A percentile compares a stretch with the other conserved stretches of the same genome.
phyloP scores from a whole-genome alignment of 768 basidiomycete genomes.

The Trametes cinnabarina region DNA sequence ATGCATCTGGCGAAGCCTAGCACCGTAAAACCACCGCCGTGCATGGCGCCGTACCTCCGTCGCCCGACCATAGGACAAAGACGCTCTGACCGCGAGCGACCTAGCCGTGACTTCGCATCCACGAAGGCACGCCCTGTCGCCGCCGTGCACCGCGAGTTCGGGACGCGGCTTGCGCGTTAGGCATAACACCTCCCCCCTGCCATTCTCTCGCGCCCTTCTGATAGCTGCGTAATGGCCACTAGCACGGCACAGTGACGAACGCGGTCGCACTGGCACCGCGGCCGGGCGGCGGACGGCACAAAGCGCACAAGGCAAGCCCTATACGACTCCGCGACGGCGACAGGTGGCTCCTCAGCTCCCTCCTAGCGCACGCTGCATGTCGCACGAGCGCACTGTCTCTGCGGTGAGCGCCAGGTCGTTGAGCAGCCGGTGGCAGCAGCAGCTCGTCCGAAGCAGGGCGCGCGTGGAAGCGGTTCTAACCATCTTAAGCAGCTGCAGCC shows the following conservation, averaged over 20 bases:
- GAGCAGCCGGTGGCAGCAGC: not conserved
- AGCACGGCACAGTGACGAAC: too few relatives aligned
- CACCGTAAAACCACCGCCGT: too few relatives aligned
- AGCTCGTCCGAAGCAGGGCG: not conserved
- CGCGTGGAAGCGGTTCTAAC: slow-evolving; percentile 17
- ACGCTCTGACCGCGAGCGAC: not conserved
- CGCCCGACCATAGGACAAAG: not conserved
- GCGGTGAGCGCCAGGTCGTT: not conserved
- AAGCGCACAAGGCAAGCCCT: too few relatives aligned
- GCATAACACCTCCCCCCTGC: not conserved
- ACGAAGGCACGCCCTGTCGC: not conserved
- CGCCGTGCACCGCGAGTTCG: not conserved
- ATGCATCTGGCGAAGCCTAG: too few relatives aligned
- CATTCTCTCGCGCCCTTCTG: not conserved
- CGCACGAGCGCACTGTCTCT: too few relatives aligned
- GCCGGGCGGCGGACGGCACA: too few relatives aligned
- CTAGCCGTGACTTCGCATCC: not conserved
- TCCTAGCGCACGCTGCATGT: too few relatives aligned
- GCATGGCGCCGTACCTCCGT: too few relatives aligned
- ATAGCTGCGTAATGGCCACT: not conserved
- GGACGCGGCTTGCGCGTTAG: not conserved
- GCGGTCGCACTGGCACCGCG: too few relatives aligned
- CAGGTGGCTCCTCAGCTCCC: not conserved
- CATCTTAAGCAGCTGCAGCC: slow-evolving; percentile 8
- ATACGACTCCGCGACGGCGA: not conserved